Evolutionary conservation across 345 rosid species (phyloP).

Genomic region (Heritiera littoralis): DNA sequence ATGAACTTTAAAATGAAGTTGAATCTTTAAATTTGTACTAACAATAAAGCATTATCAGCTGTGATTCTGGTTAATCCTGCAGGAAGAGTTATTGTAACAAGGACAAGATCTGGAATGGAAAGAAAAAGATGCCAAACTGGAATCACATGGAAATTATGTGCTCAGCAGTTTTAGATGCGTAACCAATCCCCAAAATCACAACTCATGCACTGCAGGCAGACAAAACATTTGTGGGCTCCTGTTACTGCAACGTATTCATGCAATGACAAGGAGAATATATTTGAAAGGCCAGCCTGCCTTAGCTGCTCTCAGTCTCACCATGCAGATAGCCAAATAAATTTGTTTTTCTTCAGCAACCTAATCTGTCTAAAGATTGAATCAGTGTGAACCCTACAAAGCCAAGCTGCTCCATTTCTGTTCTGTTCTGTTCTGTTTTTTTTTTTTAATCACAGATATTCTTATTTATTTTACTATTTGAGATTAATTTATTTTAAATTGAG

Average conservation of each 20-base stretch:
- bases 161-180: background rate
- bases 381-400: background rate
- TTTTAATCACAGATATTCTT: no score
- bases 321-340: background rate
- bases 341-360: background rate
- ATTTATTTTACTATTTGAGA: no score
- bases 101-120: background rate
- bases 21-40: no score
- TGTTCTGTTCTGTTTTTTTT: background rate
- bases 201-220: background rate
- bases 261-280: slow-evolving; percentile 1
- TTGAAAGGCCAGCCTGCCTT: background rate
- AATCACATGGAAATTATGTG: slow-evolving; percentile 4
- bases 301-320: background rate
- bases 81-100: background rate
- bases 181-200: slow-evolving; percentile 12
- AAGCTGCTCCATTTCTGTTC: slow-evolving; percentile 7
- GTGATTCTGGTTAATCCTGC: background rate
- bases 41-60: background rate
- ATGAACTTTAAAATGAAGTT: background rate
- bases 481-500: no score
- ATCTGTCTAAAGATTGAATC: background rate
- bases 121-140: background rate
- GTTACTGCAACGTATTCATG: background rate
- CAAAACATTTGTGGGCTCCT: slow-evolving; percentile 2